Percentiles rank a stretch among this genome's conserved stretches.
These are phyloP conservation scores for Dunaliella salina DNA, from an alignment of 163 green algal genomes.

Conservation along the genomic window DNA sequence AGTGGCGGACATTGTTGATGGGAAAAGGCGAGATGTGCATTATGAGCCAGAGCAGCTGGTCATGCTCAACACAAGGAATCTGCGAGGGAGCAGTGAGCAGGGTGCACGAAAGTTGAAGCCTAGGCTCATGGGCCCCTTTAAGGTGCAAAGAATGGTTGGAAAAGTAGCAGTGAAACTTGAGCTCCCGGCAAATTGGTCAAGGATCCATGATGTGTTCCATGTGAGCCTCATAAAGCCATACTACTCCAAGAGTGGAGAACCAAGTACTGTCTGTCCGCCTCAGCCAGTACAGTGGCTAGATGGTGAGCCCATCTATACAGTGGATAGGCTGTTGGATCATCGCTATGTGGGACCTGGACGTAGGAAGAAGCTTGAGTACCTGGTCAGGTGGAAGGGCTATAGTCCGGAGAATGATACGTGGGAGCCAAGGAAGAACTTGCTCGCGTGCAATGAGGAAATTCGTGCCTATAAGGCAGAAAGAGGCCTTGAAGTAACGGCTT, in stretches of 20 bases:
- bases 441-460: not conserved
- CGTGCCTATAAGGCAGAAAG: not conserved
- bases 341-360: no score
- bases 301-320: no score
- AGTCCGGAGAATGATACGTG: not conserved
- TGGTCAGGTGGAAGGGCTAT: constrained; percentile 1
- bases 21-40: not conserved
- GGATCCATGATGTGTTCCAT: no score
- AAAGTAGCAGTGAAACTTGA: no score
- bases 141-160: no score
- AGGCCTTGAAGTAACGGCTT: not conserved
- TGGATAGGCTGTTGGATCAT: no score
- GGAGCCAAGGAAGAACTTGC: not conserved
- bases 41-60: not conserved
- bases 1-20: not conserved
- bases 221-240: no score
- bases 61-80: not conserved
- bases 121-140: not conserved
- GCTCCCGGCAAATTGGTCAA: no score
- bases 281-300: no score
- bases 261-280: no score
- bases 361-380: no score
- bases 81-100: not conserved
- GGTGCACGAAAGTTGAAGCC: not conserved
- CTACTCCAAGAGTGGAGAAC: no score